Percentiles rank a stretch among this genome's conserved stretches.
These are phyloP conservation scores for Annulohypoxylon stygium DNA, from an alignment of 495 filamentous ascomycete species.

Conservation along the genomic window DNA sequence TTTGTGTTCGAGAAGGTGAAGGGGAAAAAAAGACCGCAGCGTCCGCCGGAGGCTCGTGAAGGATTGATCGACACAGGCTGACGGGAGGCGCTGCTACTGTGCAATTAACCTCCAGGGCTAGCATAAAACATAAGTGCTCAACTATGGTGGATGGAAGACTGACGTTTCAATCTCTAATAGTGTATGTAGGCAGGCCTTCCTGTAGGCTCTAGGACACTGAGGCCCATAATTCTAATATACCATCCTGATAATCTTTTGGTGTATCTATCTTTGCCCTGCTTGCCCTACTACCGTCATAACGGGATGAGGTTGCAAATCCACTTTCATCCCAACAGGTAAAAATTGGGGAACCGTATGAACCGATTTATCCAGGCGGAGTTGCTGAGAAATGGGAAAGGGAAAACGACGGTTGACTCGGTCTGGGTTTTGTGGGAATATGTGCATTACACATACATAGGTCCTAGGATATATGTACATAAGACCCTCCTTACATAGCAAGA, in stretches of 20 bases:
- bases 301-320: constrained; percentile 8
- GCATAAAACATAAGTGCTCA: background rate
- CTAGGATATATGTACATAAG: constrained; percentile 3
- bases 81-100: constrained; percentile 5
- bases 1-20: background rate
- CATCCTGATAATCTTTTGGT: background rate
- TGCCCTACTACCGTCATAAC: background rate
- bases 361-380: constrained; percentile 33
- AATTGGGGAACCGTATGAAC: background rate
- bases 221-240: background rate
- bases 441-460: background rate
- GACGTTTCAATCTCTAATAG: background rate
- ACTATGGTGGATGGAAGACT: background rate
- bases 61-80: constrained; percentile 28
- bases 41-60: constrained; percentile 8
- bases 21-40: constrained; percentile 10
- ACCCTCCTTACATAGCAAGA: constrained; percentile 6
- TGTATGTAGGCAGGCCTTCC: background rate
- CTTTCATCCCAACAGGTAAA: constrained; percentile 3
- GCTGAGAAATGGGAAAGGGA: background rate
- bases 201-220: background rate
- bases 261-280: background rate
- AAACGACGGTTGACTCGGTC: constrained; percentile 4
- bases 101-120: background rate
- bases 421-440: constrained; percentile 13